A percentile compares a stretch with the other conserved stretches of the same genome.
These are phyloP conservation scores for Thermochaetoides dissita DNA, from an alignment of 2,329 filamentous ascomycete genomes.

Conservation along the genomic window DNA sequence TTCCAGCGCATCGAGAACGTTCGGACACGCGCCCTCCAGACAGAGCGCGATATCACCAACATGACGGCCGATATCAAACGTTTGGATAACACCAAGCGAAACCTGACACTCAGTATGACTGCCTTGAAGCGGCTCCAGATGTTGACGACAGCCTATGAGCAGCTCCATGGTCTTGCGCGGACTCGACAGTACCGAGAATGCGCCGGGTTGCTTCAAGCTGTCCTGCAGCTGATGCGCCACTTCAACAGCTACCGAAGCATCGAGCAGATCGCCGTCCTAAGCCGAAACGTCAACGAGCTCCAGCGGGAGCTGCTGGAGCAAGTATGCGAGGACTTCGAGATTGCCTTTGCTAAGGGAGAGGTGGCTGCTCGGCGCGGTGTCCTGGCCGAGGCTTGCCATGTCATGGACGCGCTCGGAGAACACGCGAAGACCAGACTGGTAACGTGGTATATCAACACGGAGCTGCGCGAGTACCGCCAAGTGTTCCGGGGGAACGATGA, in stretches of 20 bases:
- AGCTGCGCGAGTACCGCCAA: slow-evolving; percentile 86
- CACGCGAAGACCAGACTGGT: slow-evolving; percentile 67
- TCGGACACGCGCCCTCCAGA: slow-evolving; percentile 74
- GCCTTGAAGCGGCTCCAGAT: slow-evolving; percentile 94
- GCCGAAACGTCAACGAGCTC: slow-evolving; percentile 81
- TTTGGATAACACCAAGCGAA: slow-evolving; percentile 89
- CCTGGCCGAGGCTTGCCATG: slow-evolving; percentile 74
- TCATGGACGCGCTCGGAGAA: slow-evolving; percentile 90
- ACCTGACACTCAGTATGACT: slow-evolving; percentile 94
- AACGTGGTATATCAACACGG: slow-evolving; percentile 97
- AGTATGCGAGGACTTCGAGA: slow-evolving; percentile 97
- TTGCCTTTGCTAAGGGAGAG: slow-evolving; percentile 82
- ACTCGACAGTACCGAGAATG: slow-evolving; percentile 89
- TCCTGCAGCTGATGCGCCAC: slow-evolving; percentile 93
- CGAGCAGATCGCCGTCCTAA: slow-evolving; percentile 89
- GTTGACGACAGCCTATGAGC: slow-evolving; percentile 97
- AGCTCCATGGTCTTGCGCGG: slow-evolving; percentile 69
- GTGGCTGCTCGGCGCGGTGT: slow-evolving; percentile 54
- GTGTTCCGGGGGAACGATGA: slow-evolving; percentile 95
- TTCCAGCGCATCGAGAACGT: slow-evolving; percentile 94
- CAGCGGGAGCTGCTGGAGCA: slow-evolving; percentile 89
- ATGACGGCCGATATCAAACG: slow-evolving; percentile 99
- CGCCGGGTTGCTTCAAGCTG: slow-evolving; percentile 81
- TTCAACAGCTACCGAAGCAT: slow-evolving; percentile 98
- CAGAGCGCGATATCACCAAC: slow-evolving; percentile 87